These are phyloP conservation scores for Turnera subulata DNA, from an alignment of 345 rosid genomes.

Conservation along the genomic window DNA sequence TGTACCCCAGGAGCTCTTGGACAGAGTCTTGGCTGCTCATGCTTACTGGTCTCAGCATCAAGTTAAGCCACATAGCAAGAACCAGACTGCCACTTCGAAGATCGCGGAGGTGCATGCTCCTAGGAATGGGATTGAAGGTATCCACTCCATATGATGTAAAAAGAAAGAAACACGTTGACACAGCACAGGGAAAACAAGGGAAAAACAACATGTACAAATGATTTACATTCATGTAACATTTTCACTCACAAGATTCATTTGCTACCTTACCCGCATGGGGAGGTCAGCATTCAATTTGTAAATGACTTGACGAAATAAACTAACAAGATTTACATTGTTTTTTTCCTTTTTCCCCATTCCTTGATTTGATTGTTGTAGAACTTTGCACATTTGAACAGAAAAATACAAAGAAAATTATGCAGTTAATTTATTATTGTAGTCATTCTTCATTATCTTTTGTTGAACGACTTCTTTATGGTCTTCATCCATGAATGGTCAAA, in stretches of 20 bases:
- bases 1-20: constrained; percentile 84
- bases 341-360: constrained; percentile 12
- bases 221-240: constrained; percentile 36
- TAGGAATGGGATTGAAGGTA: constrained; percentile 22
- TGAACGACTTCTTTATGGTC: too few species aligned
- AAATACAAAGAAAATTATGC: not conserved
- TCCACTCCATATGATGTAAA: constrained; percentile 26
- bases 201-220: constrained; percentile 44
- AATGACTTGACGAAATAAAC: constrained; percentile 43
- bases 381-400: constrained; percentile 5
- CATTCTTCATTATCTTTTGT: not conserved
- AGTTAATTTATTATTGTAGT: not conserved
- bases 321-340: constrained; percentile 12
- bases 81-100: constrained; percentile 25
- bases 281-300: constrained; percentile 34
- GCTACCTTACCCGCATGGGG: constrained; percentile 12
- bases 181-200: constrained; percentile 14
- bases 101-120: constrained; percentile 17
- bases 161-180: constrained; percentile 23
- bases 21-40: constrained; percentile 85
- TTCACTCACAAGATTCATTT: constrained; percentile 43
- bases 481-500: too few species aligned
- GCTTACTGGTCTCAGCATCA: constrained; percentile 81
- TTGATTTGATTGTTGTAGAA: constrained; percentile 27
- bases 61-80: constrained; percentile 64